phyloP scores from a whole-genome alignment of 768 basidiomycete genomes.

The Trametes cubensis region DNA sequence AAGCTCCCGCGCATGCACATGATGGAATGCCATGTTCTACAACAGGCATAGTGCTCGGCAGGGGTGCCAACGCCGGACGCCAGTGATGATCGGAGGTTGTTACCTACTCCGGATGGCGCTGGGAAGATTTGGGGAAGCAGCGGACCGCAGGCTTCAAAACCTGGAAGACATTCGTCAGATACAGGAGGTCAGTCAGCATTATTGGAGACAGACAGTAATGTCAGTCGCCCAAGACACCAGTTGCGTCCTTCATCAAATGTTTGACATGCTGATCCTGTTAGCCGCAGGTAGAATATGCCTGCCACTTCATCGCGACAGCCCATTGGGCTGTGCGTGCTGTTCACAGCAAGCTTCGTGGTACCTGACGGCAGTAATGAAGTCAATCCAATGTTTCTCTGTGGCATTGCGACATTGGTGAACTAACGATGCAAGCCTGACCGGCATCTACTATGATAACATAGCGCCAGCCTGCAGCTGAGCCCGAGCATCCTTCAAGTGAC shows the following conservation, averaged over 20 bases:
- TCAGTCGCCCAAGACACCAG: background rate
- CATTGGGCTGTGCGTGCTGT: no score
- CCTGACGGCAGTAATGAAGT: no score
- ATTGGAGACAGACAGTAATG: background rate
- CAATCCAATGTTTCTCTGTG: no score
- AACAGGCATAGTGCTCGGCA: background rate
- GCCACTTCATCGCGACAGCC: background rate
- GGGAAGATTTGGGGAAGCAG: conserved; percentile 8
- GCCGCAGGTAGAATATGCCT: background rate
- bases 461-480: no score
- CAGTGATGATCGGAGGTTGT: background rate
- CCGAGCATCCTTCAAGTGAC: no score
- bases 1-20: no score
- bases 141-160: background rate
- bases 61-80: background rate
- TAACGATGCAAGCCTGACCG: no score
- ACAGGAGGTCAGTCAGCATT: background rate
- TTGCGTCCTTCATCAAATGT: background rate
- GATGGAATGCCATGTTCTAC: no score
- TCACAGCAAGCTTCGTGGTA: no score
- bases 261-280: conserved; percentile 2
- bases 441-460: no score
- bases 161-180: background rate
- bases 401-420: no score
- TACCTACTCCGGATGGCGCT: background rate